Conservation (phyloP, 495 filamentous ascomycete species). For the Annulohypoxylon stygium region DNA sequence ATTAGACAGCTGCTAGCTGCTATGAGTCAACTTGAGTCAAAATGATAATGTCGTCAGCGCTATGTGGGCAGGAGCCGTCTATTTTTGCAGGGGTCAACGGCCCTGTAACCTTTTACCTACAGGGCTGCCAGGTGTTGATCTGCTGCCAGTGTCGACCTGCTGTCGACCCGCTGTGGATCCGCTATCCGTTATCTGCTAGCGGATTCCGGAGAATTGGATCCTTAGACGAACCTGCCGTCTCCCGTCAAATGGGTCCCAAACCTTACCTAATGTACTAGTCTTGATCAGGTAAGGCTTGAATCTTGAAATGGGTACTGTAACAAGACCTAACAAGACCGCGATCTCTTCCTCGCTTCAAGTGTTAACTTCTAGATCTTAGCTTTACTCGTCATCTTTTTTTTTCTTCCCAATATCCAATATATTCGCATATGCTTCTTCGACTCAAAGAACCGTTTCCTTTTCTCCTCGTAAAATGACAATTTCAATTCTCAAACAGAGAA, state of each 20-base stretch:
- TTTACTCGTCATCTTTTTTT: not conserved
- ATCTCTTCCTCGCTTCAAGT: not conserved
- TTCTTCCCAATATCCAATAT: not conserved
- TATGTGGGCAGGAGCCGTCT: not conserved
- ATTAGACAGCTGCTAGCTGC: not conserved
- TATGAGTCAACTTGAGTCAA: slow-evolving; percentile 34
- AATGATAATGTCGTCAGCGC: slow-evolving; percentile 13
- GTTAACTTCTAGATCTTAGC: not conserved
- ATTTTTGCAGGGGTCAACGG: slow-evolving; percentile 9
- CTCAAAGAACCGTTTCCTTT: not conserved
- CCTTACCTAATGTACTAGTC: not conserved
- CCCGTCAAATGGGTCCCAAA: not conserved
- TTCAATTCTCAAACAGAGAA: too few relatives aligned
- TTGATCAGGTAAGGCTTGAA: not conserved
- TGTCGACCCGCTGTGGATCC: slow-evolving; percentile 11
- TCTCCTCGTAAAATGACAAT: too few relatives aligned
- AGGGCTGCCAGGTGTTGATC: not conserved
- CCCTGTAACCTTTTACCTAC: slow-evolving; percentile 19
- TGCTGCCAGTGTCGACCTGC: not conserved
- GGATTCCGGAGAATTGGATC: slow-evolving; percentile 10
- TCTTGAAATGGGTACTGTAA: not conserved
- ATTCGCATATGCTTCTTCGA: not conserved
- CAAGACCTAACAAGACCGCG: not conserved
- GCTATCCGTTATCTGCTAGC: not conserved
- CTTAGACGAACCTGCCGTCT: not conserved